phyloP scores from a whole-genome alignment of 768 basidiomycete species.

The Leccinum subgranulosum region DNA sequence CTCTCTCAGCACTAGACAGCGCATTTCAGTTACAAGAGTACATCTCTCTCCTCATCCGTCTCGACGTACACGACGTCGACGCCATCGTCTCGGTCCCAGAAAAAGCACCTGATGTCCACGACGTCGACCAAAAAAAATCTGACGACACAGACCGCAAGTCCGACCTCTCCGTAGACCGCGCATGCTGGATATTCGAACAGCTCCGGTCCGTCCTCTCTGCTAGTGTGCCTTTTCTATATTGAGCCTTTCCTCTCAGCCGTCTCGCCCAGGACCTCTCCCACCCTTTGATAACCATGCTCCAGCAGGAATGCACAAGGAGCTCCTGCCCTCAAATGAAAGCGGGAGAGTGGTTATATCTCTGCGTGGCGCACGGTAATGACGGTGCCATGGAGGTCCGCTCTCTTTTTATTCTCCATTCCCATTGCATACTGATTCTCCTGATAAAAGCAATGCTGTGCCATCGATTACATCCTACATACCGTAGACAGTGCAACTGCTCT shows the following conservation, averaged over 20 bases:
- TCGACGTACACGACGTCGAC: slow-evolving; percentile 87
- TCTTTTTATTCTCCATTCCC: background rate
- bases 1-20: slow-evolving; percentile 75
- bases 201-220: slow-evolving; percentile 38
- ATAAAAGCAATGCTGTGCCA: slow-evolving; percentile 87
- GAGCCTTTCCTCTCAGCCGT: slow-evolving; percentile 46
- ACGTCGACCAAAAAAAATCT: slow-evolving; percentile 28
- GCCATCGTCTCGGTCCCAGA: slow-evolving; percentile 76
- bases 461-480: slow-evolving; percentile 93
- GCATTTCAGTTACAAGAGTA: slow-evolving; percentile 96
- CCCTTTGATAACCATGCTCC: slow-evolving; percentile 79
- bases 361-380: slow-evolving; percentile 90
- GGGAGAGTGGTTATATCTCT: slow-evolving; percentile 96
- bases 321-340: slow-evolving; percentile 98
- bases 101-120: slow-evolving; percentile 24
- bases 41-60: slow-evolving; percentile 80
- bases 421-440: slow-evolving; percentile 16
- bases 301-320: slow-evolving; percentile 80
- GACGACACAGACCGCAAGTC: slow-evolving; percentile 32
- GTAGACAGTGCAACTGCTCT: slow-evolving; percentile 91
- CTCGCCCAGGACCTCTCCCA: slow-evolving; percentile 85
- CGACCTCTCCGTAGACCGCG: slow-evolving; percentile 69
- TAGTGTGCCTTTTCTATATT: background rate
- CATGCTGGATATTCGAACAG: slow-evolving; percentile 82
- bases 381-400: slow-evolving; percentile 75